Evolutionary conservation across 768 basidiomycete genomes (phyloP).

Genomic region (Boletellus ananas): DNA sequence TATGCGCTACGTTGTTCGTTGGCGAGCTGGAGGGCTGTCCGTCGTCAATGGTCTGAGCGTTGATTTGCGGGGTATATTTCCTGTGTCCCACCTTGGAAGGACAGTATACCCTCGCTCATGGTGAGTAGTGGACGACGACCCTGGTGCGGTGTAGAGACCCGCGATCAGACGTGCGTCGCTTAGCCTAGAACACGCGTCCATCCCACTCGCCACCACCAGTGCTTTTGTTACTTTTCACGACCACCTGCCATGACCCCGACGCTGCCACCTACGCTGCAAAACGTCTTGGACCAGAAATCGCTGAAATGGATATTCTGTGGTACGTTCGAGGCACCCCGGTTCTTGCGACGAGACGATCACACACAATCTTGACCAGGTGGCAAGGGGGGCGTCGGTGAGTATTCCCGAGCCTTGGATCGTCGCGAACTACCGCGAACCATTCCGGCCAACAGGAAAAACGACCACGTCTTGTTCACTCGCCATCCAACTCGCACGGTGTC

Average conservation of each 20-base stretch:
- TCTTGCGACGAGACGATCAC: conserved; percentile 8
- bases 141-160: conserved; percentile 16
- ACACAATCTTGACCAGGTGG: conserved; percentile 57
- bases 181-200: conserved; percentile 21
- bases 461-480: conserved; percentile 97
- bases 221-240: conserved; percentile 8
- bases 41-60: conserved; percentile 1
- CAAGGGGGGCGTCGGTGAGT: conserved; percentile 95
- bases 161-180: conserved; percentile 8
- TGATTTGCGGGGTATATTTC: not conserved
- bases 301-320: conserved; percentile 99
- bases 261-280: conserved; percentile 85
- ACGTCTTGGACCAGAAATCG: conserved; percentile 87
- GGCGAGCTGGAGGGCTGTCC: conserved; percentile 73
- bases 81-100: conserved; percentile 40
- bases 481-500: conserved; percentile 86
- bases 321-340: conserved; percentile 35
- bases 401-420: not conserved
- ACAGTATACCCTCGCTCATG: conserved; percentile 28
- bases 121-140: conserved; percentile 1
- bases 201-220: conserved; percentile 6
- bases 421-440: not conserved
- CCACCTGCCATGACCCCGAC: conserved; percentile 47
- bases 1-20: conserved; percentile 90
- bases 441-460: conserved; percentile 74